These are phyloP conservation scores for Lepidium didymum DNA, from an alignment of 345 rosid genomes.

Conservation along the genomic window DNA sequence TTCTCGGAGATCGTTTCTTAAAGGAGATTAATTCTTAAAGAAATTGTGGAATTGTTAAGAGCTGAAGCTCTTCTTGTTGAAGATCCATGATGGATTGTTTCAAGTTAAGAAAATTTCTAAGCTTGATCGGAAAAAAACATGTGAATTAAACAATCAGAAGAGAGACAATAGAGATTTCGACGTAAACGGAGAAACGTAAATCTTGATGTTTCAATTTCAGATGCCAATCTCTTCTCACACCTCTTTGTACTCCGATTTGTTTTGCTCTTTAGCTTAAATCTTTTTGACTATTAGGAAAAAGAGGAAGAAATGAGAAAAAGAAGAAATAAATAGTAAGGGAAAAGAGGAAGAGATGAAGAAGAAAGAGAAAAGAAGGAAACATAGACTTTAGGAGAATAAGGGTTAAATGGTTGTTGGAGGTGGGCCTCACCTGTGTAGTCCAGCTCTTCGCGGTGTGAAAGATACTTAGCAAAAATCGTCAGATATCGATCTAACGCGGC, in stretches of 20 bases:
- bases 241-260: conserved; percentile 14
- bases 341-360: no score
- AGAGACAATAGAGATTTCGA: not conserved
- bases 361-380: no score
- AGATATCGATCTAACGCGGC: no score
- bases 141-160: conserved; percentile 3
- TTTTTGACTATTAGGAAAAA: conserved; percentile 5
- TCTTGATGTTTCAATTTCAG: conserved; percentile 33
- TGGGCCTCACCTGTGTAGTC: no score
- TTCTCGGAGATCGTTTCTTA: conserved; percentile 54
- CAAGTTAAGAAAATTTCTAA: not conserved
- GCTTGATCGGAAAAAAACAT: not conserved
- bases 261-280: conserved; percentile 14
- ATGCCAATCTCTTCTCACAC: conserved; percentile 18
- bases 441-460: no score
- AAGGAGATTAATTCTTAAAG: conserved; percentile 57
- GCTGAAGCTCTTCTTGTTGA: conserved; percentile 64
- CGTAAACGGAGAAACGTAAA: conserved; percentile 32
- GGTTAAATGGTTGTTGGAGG: no score
- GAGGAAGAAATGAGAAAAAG: no score
- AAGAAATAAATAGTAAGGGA: no score
- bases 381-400: no score
- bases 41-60: conserved; percentile 45
- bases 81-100: conserved; percentile 52
- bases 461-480: no score